phyloP scores from a whole-genome alignment of 257 asterid species.

The Plectranthus barbatus region DNA sequence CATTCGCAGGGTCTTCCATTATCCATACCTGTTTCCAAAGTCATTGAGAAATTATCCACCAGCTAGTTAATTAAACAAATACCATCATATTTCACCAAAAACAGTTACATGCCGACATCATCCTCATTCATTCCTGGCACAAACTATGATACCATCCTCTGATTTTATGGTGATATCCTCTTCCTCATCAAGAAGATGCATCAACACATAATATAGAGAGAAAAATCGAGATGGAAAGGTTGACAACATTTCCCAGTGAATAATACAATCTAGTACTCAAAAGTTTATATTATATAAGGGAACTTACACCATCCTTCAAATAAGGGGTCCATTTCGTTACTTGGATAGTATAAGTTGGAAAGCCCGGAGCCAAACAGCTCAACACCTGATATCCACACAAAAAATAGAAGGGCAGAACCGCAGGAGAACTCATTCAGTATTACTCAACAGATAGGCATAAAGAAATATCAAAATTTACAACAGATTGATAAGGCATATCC shows the following conservation, averaged over 20 bases:
- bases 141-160: slow-evolving; percentile 71
- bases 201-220: neutral
- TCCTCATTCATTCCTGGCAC: slow-evolving; percentile 91
- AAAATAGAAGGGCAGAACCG: neutral
- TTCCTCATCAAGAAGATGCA: slow-evolving; percentile 35
- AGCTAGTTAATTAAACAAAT: neutral
- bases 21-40: slow-evolving; percentile 62
- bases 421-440: neutral
- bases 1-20: slow-evolving; percentile 46
- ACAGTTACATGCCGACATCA: slow-evolving; percentile 64
- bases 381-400: slow-evolving; percentile 30
- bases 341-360: slow-evolving; percentile 48
- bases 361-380: slow-evolving; percentile 69
- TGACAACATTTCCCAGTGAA: neutral
- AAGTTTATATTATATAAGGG: neutral
- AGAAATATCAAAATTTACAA: neutral
- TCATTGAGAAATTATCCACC: slow-evolving; percentile 1
- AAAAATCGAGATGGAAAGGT: neutral
- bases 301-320: slow-evolving; percentile 56
- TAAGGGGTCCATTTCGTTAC: slow-evolving; percentile 82
- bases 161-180: slow-evolving; percentile 70
- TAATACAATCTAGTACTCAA: neutral
- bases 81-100: neutral
- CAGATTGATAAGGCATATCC: neutral
- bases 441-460: neutral